Conservation (phyloP, 169 alveolate species). For the Sarcocystis neurona region DNA sequence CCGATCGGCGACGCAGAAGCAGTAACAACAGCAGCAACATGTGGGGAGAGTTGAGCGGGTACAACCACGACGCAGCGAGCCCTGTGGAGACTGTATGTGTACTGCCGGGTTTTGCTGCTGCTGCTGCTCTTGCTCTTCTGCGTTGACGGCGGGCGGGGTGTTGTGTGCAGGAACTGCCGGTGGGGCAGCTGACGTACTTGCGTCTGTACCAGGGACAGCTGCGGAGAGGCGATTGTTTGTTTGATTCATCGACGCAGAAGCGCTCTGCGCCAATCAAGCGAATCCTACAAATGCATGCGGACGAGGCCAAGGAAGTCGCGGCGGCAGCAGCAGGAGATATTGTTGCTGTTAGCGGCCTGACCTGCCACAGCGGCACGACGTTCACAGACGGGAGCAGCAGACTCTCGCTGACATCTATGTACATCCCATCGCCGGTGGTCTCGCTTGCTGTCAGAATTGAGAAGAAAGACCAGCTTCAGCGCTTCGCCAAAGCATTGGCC, state of each 20-base stretch:
- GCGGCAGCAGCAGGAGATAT: constrained; percentile 95
- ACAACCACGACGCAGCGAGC: too few species aligned
- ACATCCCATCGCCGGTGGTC: constrained; percentile 94
- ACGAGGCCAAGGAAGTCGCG: constrained; percentile 88
- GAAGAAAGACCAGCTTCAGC: constrained; percentile 74
- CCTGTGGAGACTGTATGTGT: too few species aligned
- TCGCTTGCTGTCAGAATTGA: constrained; percentile 85
- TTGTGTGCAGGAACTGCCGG: constrained; percentile 64
- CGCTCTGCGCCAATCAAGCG: constrained; percentile 66
- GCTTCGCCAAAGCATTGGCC: constrained; percentile 87
- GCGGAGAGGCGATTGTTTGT: constrained; percentile 79
- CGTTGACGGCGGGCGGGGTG: too few species aligned
- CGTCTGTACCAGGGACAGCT: constrained; percentile 91
- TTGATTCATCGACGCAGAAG: constrained; percentile 79
- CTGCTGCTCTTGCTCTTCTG: too few species aligned
- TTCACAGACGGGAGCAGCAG: constrained; percentile 73
- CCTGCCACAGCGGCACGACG: constrained; percentile 81
- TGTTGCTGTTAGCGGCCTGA: constrained; percentile 94
- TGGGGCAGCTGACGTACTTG: constrained; percentile 91
- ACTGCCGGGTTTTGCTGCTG: too few species aligned
- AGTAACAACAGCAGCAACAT: too few species aligned
- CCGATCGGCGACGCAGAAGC: too few species aligned
- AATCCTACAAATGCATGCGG: constrained; percentile 91
- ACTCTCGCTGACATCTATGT: constrained; percentile 82
- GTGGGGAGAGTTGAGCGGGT: too few species aligned